These are phyloP conservation scores for Dysphania ambrosioides DNA, from an alignment of 148 eudicot species.

Conservation along the genomic window DNA sequence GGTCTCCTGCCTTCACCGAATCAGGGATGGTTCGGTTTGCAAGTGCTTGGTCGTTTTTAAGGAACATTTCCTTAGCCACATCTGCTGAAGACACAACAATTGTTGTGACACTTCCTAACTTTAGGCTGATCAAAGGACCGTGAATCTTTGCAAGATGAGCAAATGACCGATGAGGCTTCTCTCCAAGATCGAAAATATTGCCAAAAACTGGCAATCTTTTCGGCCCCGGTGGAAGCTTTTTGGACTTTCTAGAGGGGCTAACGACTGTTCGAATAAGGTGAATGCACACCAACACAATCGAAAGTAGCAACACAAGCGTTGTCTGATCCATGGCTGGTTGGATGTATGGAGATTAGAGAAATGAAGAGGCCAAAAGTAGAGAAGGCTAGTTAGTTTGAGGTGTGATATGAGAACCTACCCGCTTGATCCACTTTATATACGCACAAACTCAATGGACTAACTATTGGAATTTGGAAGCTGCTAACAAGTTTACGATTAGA, in stretches of 20 bases:
- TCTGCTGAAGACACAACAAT: neutral
- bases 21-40: neutral
- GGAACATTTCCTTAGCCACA: neutral
- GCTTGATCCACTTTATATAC: too few relatives aligned
- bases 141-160: neutral
- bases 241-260: too few relatives aligned
- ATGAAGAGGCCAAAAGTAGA: too few relatives aligned
- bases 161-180: neutral
- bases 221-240: neutral
- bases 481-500: too few relatives aligned
- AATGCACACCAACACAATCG: neutral
- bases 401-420: too few relatives aligned
- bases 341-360: too few relatives aligned
- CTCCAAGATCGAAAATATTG: neutral
- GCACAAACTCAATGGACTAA: too few relatives aligned
- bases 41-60: neutral
- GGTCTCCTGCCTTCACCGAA: neutral
- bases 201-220: neutral
- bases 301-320: neutral
- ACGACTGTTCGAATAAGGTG: too few relatives aligned
- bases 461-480: too few relatives aligned
- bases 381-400: too few relatives aligned
- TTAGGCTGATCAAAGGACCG: neutral
- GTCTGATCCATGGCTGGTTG: neutral
- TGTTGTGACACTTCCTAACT: neutral